These are phyloP conservation scores for Parietaria judaica DNA, from an alignment of 306 rosid genomes.

Conservation along the genomic window DNA sequence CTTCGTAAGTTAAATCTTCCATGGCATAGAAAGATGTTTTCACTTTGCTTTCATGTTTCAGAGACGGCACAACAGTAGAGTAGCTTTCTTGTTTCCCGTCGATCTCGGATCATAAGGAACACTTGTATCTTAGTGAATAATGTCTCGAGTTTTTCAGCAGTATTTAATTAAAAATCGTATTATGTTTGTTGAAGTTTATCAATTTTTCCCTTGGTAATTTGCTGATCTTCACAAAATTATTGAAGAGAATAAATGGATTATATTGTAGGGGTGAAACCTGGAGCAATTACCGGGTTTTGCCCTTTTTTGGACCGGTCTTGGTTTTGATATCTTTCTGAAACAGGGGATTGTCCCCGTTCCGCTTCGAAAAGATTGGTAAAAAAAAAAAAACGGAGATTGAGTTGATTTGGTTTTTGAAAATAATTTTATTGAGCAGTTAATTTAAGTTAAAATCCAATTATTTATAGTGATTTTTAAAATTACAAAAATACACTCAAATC, in stretches of 20 bases:
- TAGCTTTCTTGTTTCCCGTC: too few species aligned
- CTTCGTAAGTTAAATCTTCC: background rate
- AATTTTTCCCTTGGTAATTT: background rate
- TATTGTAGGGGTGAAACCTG: too few species aligned
- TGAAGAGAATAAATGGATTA: background rate
- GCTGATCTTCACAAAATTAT: background rate
- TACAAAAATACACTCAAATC: background rate
- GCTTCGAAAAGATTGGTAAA: too few species aligned
- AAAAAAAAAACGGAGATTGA: too few species aligned
- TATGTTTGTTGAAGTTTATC: background rate
- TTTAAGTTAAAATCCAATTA: too few species aligned
- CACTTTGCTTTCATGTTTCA: background rate
- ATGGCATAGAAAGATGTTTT: background rate
- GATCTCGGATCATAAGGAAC: too few species aligned
- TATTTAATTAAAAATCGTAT: background rate
- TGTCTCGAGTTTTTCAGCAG: background rate
- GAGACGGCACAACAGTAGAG: conserved; percentile 1
- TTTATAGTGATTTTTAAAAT: too few species aligned
- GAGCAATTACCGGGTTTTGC: background rate
- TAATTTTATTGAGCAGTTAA: too few species aligned
- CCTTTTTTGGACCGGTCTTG: background rate
- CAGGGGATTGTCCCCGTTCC: too few species aligned
- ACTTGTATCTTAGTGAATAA: background rate
- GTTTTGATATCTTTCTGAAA: background rate
- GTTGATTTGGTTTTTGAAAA: too few species aligned